phyloP scores from a whole-genome alignment of 2,329 filamentous ascomycete genomes.

The Aspergillus sp. region DNA sequence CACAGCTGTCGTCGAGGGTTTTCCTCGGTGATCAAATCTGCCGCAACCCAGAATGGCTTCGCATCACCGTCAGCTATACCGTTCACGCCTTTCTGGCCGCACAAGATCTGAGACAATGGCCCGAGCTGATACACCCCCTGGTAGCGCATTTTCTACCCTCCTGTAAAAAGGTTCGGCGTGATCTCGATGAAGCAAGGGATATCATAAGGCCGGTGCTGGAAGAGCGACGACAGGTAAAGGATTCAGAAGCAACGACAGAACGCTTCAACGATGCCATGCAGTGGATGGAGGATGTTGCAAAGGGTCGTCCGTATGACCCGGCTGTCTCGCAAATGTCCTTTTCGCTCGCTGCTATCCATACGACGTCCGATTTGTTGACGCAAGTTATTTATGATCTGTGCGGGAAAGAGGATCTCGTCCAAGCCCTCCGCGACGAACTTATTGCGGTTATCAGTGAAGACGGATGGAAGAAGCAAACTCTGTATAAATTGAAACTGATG shows the following conservation, averaged over 20 bases:
- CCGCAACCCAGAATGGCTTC: slow-evolving; percentile 19
- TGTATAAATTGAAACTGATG: slow-evolving; percentile 42
- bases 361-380: slow-evolving; percentile 22
- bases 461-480: too few relatives aligned
- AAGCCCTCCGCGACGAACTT: too few relatives aligned
- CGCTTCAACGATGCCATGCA: too few relatives aligned
- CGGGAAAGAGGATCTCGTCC: background rate
- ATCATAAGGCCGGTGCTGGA: too few relatives aligned
- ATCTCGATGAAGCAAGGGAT: background rate
- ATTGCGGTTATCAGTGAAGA: too few relatives aligned
- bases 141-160: slow-evolving; percentile 2
- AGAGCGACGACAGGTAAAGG: too few relatives aligned
- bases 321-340: background rate
- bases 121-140: background rate
- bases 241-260: too few relatives aligned
- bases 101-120: slow-evolving; percentile 16
- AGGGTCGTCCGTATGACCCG: too few relatives aligned
- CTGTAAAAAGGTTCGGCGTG: background rate
- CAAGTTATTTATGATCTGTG: slow-evolving; percentile 24
- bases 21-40: slow-evolving; percentile 13
- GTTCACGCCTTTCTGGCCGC: slow-evolving; percentile 15
- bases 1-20: slow-evolving; percentile 9
- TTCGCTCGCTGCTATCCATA: slow-evolving; percentile 25
- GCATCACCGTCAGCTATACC: slow-evolving; percentile 17
- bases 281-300: too few relatives aligned